These are phyloP conservation scores for Trypanosoma vivax DNA, from an alignment of 208 protist species.

Conservation along the genomic window DNA sequence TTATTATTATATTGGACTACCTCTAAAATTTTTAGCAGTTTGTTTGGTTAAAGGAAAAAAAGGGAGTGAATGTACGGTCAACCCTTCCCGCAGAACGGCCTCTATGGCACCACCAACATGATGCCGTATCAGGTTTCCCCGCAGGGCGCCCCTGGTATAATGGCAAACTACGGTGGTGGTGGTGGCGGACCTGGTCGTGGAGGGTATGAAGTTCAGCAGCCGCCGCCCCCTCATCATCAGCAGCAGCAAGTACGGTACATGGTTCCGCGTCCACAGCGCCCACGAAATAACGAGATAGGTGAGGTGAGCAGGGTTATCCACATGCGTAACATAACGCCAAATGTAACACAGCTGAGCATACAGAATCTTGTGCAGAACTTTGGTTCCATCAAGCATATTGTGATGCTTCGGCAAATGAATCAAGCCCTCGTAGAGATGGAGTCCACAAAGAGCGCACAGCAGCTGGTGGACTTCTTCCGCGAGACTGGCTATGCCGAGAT, in stretches of 20 bases:
- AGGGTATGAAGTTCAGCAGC: constrained; percentile 19
- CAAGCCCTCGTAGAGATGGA: constrained; percentile 92
- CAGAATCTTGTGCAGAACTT: constrained; percentile 83
- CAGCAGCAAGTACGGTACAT: constrained; percentile 9
- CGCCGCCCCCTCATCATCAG: constrained; percentile 11
- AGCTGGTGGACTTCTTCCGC: constrained; percentile 87
- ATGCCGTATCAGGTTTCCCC: constrained; percentile 48
- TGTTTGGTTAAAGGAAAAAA: neutral
- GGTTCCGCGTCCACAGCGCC: constrained; percentile 18
- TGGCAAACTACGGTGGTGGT: constrained; percentile 38
- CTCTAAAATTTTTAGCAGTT: constrained; percentile 2
- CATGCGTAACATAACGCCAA: constrained; percentile 87
- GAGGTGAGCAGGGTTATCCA: constrained; percentile 81
- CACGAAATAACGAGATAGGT: constrained; percentile 85
- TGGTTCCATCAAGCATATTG: constrained; percentile 87
- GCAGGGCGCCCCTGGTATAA: constrained; percentile 29
- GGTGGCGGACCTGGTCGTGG: constrained; percentile 23
- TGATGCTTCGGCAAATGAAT: constrained; percentile 92
- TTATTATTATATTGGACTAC: neutral
- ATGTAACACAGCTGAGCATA: constrained; percentile 88
- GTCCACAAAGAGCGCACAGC: constrained; percentile 72
- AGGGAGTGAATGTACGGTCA: constrained; percentile 58
- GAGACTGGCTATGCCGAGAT: constrained; percentile 85
- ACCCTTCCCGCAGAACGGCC: constrained; percentile 48
- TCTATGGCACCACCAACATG: constrained; percentile 70